These are phyloP conservation scores for Acorus gramineus DNA, from an alignment of 106 monocot genomes.

Conservation along the genomic window DNA sequence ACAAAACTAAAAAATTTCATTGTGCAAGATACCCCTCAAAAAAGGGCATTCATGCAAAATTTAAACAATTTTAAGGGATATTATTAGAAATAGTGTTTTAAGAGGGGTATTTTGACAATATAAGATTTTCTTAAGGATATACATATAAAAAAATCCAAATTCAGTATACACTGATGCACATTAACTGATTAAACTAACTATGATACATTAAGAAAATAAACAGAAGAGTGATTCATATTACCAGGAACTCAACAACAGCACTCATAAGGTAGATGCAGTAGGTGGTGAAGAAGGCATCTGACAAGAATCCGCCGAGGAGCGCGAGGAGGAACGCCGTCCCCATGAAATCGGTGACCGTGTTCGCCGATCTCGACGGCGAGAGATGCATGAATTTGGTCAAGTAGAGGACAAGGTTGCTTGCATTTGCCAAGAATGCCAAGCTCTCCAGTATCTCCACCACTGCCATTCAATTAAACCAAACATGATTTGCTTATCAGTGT, in stretches of 20 bases:
- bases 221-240: slow-evolving; percentile 5
- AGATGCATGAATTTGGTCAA: slow-evolving; percentile 57
- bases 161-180: background rate
- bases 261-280: slow-evolving; percentile 53
- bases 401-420: slow-evolving; percentile 78
- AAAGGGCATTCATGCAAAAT: too few relatives aligned
- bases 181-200: background rate
- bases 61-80: too few relatives aligned
- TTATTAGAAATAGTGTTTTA: too few relatives aligned
- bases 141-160: background rate
- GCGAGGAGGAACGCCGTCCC: slow-evolving; percentile 84
- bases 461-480: too few relatives aligned
- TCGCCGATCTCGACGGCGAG: slow-evolving; percentile 46
- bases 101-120: too few relatives aligned
- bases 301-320: slow-evolving; percentile 78
- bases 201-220: background rate
- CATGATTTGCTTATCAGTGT: too few relatives aligned
- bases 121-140: too few relatives aligned
- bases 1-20: too few relatives aligned
- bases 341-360: slow-evolving; percentile 87
- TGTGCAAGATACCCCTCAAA: too few relatives aligned
- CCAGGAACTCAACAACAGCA: slow-evolving; percentile 57
- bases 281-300: slow-evolving; percentile 68
- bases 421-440: slow-evolving; percentile 71
- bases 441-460: slow-evolving; percentile 31